phyloP scores from a whole-genome alignment of 179 eudicot species.

The Silene noctiflora region DNA sequence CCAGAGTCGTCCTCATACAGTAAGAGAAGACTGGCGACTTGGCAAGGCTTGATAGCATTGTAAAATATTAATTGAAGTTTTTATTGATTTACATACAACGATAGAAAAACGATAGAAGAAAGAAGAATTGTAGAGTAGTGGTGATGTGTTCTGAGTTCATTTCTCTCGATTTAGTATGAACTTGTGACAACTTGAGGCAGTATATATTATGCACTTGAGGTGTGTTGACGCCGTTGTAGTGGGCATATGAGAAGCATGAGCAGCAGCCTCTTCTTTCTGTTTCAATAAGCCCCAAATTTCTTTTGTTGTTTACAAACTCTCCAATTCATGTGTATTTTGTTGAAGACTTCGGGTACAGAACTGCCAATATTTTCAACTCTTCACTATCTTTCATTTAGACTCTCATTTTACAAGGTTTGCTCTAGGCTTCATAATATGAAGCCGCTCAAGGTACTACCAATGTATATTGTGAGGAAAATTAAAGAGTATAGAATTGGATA shows the following conservation, averaged over 20 bases:
- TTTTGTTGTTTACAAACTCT: neutral
- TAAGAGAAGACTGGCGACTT: constrained; percentile 6
- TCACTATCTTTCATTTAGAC: neutral
- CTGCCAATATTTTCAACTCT: neutral
- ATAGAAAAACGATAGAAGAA: neutral
- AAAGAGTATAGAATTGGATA: neutral
- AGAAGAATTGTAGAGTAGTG: neutral
- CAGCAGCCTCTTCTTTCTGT: too few species aligned
- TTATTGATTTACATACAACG: neutral
- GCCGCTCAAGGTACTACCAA: too few species aligned
- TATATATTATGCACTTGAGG: neutral
- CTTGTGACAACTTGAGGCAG: neutral
- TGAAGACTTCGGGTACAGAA: neutral
- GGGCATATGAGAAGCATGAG: too few species aligned
- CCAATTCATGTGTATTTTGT: neutral
- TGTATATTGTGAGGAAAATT: neutral
- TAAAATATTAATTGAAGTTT: constrained; percentile 2
- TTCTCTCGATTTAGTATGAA: neutral
- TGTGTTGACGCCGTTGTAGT: neutral
- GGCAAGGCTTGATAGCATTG: constrained; percentile 7
- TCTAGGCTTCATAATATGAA: too few species aligned
- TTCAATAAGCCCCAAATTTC: too few species aligned
- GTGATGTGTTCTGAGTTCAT: neutral
- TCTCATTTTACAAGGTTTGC: neutral
- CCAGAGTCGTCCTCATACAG: constrained; percentile 5